Base-by-base conservation (phyloP, 441 rosid species). In the Pelargonium myrrhifolium region DNA sequence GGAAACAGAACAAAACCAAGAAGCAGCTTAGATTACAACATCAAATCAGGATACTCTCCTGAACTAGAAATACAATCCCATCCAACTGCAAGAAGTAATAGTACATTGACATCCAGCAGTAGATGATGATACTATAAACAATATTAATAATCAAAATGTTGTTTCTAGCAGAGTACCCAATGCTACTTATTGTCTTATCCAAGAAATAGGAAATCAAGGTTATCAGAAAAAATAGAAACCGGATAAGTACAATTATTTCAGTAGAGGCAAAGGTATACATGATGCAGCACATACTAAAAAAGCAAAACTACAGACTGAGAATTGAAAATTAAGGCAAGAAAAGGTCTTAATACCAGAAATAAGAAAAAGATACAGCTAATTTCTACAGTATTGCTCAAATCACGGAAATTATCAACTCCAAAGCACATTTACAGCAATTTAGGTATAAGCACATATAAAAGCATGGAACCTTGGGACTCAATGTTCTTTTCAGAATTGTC, bases 391-490 rank as follows among this genome's bases (percentile, higher is more conserved):
- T 20, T 56, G 62, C 62, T 10, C 31, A 55, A 55, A 55, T 20
- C 22, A 56, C 10, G 21, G 26, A 20, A 56, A 20, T 12, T 20
- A 9, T 56, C 60, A 55, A 15, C 60, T 55, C 26, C 60, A 6
- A 18, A 55, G 7, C 60, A 55, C 22, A 17, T 17, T 10, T 18
- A 55, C 24, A 18, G 21, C 60, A 55, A 22, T 56, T 56, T 53
- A 9, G 5, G 62, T 20, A 21, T 2, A 56, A 18, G 21, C 10
- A 5, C 26, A 67, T 66, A 63, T 21, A 47, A 22, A 72, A 58
- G 68, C 43, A 78, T 62, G 47, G 68, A 69, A 93, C 97, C 97
- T 87, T 87, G 86, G 68, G 87, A 81, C 56, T 75, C 86, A 3
- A 72, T 7, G 73, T 78, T 80, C 74, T 80, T 88, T 64, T 75